Evolutionary conservation across 345 rosid genomes (phyloP).

Genomic region (Iberis pinnata): DNA sequence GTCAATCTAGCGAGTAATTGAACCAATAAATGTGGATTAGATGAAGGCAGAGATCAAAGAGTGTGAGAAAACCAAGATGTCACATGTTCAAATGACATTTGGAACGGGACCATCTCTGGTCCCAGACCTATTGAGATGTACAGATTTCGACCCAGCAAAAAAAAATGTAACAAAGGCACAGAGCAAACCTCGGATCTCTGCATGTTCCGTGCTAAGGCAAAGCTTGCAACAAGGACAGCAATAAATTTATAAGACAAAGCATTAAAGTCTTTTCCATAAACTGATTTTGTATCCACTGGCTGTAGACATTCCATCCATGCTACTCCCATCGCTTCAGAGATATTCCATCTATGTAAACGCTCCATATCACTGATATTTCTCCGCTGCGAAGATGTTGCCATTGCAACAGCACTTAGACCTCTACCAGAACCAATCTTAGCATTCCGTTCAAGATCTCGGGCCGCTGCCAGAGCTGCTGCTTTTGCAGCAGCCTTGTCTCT

Average conservation of each 20-base stretch:
- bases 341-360: constrained; percentile 87
- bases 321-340: constrained; percentile 89
- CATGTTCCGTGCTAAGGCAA: constrained; percentile 93
- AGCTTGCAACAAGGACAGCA: constrained; percentile 95
- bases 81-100: too few species aligned
- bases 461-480: constrained; percentile 97
- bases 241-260: constrained; percentile 86
- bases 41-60: too few species aligned
- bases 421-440: constrained; percentile 98
- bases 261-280: constrained; percentile 92
- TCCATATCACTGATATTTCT: constrained; percentile 74
- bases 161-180: constrained; percentile 9
- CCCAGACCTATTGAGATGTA: too few species aligned
- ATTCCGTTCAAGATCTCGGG: constrained; percentile 92
- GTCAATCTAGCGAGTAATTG: constrained; percentile 51
- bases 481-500: constrained; percentile 95
- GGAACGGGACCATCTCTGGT: too few species aligned
- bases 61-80: too few species aligned
- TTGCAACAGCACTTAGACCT: constrained; percentile 96
- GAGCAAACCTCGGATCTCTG: constrained; percentile 85
- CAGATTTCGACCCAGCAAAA: too few species aligned
- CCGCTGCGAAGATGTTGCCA: constrained; percentile 95
- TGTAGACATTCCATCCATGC: constrained; percentile 99
- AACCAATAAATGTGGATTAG: constrained; percentile 15
- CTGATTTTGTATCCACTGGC: constrained; percentile 80